These are phyloP conservation scores for Stygiomarasmius scandens DNA, from an alignment of 1,284 basidiomycete genomes.

Conservation along the genomic window DNA sequence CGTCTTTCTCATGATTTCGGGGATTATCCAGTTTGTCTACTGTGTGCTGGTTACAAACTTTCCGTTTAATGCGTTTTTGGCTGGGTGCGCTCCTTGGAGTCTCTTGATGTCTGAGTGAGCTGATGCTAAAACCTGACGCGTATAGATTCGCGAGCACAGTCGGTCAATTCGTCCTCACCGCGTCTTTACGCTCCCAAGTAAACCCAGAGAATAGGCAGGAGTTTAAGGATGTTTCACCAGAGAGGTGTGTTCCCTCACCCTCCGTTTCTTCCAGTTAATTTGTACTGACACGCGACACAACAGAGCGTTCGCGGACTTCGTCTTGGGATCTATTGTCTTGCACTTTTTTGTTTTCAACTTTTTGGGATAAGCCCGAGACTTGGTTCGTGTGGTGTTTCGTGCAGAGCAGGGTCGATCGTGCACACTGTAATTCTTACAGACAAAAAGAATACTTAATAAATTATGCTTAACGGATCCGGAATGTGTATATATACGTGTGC, in stretches of 20 bases:
- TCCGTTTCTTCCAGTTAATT: slow-evolving; percentile 4
- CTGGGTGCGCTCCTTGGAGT: slow-evolving; percentile 92
- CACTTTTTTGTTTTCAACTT: slow-evolving; percentile 99
- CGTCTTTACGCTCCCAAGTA: slow-evolving; percentile 90
- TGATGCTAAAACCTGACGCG: too few relatives aligned
- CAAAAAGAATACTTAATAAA: too few relatives aligned
- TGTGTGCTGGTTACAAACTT: slow-evolving; percentile 91
- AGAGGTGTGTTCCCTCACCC: slow-evolving; percentile 63
- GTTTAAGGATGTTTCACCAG: slow-evolving; percentile 92
- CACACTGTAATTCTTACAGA: too few relatives aligned
- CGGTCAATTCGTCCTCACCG: slow-evolving; percentile 95
- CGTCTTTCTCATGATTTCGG: slow-evolving; percentile 90
- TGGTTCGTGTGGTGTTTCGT: too few relatives aligned
- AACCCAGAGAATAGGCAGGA: slow-evolving; percentile 81
- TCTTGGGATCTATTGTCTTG: slow-evolving; percentile 89
- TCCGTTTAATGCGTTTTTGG: slow-evolving; percentile 96
- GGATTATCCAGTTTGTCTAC: slow-evolving; percentile 90
- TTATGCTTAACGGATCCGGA: too few relatives aligned
- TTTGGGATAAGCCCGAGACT: slow-evolving; percentile 42
- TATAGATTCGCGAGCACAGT: slow-evolving; percentile 89
- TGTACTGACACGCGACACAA: too few relatives aligned
- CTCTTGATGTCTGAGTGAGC: too few relatives aligned
- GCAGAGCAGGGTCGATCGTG: too few relatives aligned
- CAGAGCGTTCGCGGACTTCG: slow-evolving; percentile 97
- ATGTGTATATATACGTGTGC: too few relatives aligned